These are phyloP conservation scores for Sphagnum tenellum DNA, from an alignment of 225 moss, liverwort and hornwort species.

Conservation along the genomic window DNA sequence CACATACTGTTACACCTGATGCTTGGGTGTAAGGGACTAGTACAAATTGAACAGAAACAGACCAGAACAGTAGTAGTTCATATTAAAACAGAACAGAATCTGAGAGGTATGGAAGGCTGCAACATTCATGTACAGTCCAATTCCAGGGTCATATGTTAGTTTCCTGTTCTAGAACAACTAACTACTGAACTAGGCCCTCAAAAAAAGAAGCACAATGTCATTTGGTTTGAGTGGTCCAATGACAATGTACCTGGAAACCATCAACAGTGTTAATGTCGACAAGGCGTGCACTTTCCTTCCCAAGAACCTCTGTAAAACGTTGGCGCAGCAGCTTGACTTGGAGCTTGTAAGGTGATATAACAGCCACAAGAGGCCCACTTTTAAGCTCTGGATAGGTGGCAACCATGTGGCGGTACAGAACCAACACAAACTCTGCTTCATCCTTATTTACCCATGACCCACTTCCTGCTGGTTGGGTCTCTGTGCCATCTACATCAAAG, in stretches of 20 bases:
- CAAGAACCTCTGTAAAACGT: conserved; percentile 71
- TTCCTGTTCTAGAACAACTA: too few relatives aligned
- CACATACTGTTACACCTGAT: too few relatives aligned
- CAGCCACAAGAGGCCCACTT: conserved; percentile 66
- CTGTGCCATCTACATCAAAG: conserved; percentile 73
- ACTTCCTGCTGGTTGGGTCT: conserved; percentile 86
- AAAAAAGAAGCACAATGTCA: too few relatives aligned
- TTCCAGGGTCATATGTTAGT: too few relatives aligned
- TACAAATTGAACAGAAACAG: too few relatives aligned
- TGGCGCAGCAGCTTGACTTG: conserved; percentile 91
- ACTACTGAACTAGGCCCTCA: too few relatives aligned
- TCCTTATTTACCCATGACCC: conserved; percentile 96
- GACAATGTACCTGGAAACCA: conserved; percentile 74
- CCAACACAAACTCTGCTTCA: conserved; percentile 88
- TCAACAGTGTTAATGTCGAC: conserved; percentile 94
- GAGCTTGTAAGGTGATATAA: conserved; percentile 97
- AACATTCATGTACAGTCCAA: too few relatives aligned
- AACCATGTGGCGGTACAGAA: conserved; percentile 74
- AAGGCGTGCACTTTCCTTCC: conserved; percentile 72
- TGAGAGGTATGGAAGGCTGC: too few relatives aligned
- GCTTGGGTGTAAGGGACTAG: too few relatives aligned
- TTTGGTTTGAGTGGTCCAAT: too few relatives aligned
- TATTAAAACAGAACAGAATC: too few relatives aligned
- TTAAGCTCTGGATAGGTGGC: conserved; percentile 68
- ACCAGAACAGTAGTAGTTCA: too few relatives aligned